Base-by-base conservation (phyloP, 192 early-diverging fungal genomes). In the Diversispora epigaea region DNA sequence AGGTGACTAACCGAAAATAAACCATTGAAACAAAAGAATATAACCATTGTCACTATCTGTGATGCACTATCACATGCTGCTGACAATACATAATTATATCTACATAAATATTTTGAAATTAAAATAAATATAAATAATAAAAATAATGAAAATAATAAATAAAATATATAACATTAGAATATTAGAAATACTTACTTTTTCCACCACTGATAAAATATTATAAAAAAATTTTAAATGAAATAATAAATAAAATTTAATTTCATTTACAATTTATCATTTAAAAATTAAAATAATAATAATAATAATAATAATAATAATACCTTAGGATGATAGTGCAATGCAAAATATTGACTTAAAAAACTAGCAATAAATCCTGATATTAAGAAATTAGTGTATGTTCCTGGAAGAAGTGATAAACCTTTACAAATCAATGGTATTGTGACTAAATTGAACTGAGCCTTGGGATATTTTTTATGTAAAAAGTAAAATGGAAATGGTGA, bases 31-130 rank as follows among this genome's bases (percentile, higher is more conserved):
- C 87, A 79, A 61, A 84, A 78, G 50, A 84, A 84, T 15, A 88
- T 68, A 43, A 84, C 58, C 71, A 86, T 77, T 0, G 77, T 82
- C 52, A 84, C 78, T 12, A 84, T 62, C 0, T 83, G 80, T 8
- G 85, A 77, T 10, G 89, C 91, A 11, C 83, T 80, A 77, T 91
- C 92, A 46, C 90, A 60, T 6, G 88, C 90, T 11, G 90, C 89
- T 6, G 84, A 86, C 6, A 90, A 54, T 21, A 93, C 81, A 78
- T 91, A 93, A 76, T 92, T 92, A 80, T 91, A 90, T 44, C 86
- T 90, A 41, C n/a, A n/a, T n/a, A n/a, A n/a, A n/a, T n/a, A n/a
- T n/a, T n/a, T n/a, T 77, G 8, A 65, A 65, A 65, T 32, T 32
- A 32, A 32, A 1, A 32, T 32, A 15, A 12, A 17, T 64, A 64